Percentiles rank a stretch among this genome's conserved stretches.
Conservation (phyloP, 768 basidiomycete species). For the Pisolithus marmoratus region DNA sequence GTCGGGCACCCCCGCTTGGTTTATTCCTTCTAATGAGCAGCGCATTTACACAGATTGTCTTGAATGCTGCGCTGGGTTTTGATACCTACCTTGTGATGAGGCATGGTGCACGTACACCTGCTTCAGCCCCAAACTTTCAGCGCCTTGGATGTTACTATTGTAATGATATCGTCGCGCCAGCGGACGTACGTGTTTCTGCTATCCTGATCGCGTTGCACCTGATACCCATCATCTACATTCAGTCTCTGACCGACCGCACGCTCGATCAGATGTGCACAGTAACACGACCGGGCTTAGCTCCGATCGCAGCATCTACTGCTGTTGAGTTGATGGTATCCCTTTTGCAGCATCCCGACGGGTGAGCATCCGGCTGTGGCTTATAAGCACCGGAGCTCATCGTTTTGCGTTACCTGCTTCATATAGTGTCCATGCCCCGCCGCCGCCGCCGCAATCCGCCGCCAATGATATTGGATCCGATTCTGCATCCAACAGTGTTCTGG, state of each 20-base stretch:
- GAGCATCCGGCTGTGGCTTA: slow-evolving; percentile 10
- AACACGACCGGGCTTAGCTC: slow-evolving; percentile 88
- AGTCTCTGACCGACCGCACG: slow-evolving; percentile 81
- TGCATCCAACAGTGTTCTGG: slow-evolving; percentile 53
- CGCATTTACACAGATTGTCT: slow-evolving; percentile 55
- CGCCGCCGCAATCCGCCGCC: slow-evolving; percentile 36
- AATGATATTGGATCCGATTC: slow-evolving; percentile 11
- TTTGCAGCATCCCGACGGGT: slow-evolving; percentile 89
- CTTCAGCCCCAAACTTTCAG: slow-evolving; percentile 19
- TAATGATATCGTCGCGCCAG: slow-evolving; percentile 95
- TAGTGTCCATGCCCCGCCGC: slow-evolving; percentile 66
- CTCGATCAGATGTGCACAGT: slow-evolving; percentile 99
- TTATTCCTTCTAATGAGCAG: not conserved
- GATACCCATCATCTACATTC: not conserved
- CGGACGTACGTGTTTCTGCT: slow-evolving; percentile 57
- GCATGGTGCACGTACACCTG: slow-evolving; percentile 63
- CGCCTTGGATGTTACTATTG: slow-evolving; percentile 94
- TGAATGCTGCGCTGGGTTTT: slow-evolving; percentile 94
- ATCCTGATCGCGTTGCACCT: not conserved
- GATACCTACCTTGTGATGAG: slow-evolving; percentile 97
- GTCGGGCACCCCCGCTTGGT: slow-evolving; percentile 30
- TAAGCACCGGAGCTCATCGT: not conserved
- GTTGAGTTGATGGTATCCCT: slow-evolving; percentile 89
- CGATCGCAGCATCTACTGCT: slow-evolving; percentile 86
- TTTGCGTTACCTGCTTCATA: slow-evolving; percentile 7